phyloP scores from a whole-genome alignment of 1,284 basidiomycete genomes.

The Moesziomyces globuligerus region DNA sequence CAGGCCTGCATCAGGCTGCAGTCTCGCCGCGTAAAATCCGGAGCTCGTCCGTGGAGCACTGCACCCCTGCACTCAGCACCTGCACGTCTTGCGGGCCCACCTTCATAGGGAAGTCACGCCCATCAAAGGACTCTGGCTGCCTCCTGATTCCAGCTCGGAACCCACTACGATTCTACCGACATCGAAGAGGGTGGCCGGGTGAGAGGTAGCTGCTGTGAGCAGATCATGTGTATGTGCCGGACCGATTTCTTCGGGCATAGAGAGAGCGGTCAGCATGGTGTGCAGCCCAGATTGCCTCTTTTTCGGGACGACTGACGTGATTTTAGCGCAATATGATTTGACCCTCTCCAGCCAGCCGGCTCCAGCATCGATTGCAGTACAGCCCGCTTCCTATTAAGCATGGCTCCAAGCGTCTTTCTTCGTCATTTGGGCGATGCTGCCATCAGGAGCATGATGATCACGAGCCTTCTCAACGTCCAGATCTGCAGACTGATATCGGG shows the following conservation, averaged over 20 bases:
- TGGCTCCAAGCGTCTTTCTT: not conserved
- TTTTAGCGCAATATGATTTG: constrained; percentile 1
- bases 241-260: too few relatives aligned
- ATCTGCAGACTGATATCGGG: too few relatives aligned
- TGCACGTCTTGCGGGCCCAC: not conserved
- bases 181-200: too few relatives aligned
- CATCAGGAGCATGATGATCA: too few relatives aligned
- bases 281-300: constrained; percentile 28
- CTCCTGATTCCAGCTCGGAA: too few relatives aligned
- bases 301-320: constrained; percentile 34
- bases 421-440: not conserved
- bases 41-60: constrained; percentile 9
- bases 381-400: constrained; percentile 7
- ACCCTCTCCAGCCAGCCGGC: too few relatives aligned
- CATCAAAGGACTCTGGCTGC: not conserved
- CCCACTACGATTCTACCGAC: too few relatives aligned
- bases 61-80: constrained; percentile 3
- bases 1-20: not conserved
- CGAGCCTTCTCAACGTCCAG: too few relatives aligned
- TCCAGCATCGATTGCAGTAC: not conserved
- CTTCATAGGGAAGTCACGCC: too few relatives aligned
- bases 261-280: too few relatives aligned
- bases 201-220: too few relatives aligned
- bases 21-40: constrained; percentile 2
- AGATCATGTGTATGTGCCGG: too few relatives aligned